These are phyloP conservation scores for Rhizopogon hawkerae DNA, from an alignment of 1,284 basidiomycete genomes.

Conservation along the genomic window DNA sequence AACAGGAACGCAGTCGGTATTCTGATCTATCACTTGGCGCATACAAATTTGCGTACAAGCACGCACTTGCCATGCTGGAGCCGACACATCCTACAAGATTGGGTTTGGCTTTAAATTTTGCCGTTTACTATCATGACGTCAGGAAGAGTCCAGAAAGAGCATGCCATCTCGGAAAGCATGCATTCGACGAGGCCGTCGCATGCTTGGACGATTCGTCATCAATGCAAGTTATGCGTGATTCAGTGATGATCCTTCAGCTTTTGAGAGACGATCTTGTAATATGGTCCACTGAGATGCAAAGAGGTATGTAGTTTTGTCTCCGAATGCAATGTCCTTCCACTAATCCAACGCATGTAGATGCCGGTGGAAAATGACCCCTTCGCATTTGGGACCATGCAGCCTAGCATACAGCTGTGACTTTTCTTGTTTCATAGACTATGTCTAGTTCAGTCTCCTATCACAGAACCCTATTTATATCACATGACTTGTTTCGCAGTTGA, in stretches of 20 bases:
- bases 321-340: background rate
- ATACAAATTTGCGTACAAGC: slow-evolving; percentile 60
- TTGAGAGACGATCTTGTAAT: slow-evolving; percentile 57
- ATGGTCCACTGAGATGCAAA: slow-evolving; percentile 52
- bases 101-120: slow-evolving; percentile 92
- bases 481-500: background rate
- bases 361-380: slow-evolving; percentile 2
- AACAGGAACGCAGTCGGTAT: slow-evolving; percentile 39
- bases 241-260: slow-evolving; percentile 58
- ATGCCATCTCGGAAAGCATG: slow-evolving; percentile 79
- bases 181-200: slow-evolving; percentile 59
- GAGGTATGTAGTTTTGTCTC: slow-evolving; percentile 27
- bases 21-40: slow-evolving; percentile 51
- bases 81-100: slow-evolving; percentile 67
- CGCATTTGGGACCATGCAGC: background rate
- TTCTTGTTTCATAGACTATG: background rate
- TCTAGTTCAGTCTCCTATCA: slow-evolving; percentile 1
- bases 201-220: slow-evolving; percentile 36
- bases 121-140: slow-evolving; percentile 96
- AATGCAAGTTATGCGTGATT: slow-evolving; percentile 46
- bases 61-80: slow-evolving; percentile 48
- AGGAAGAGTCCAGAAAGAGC: slow-evolving; percentile 86
- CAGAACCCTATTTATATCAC: background rate
- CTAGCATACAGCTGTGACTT: background rate
- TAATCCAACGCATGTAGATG: slow-evolving; percentile 18